Conservation (phyloP, 768 basidiomycete genomes). For the Boletus rubroflammeus region DNA sequence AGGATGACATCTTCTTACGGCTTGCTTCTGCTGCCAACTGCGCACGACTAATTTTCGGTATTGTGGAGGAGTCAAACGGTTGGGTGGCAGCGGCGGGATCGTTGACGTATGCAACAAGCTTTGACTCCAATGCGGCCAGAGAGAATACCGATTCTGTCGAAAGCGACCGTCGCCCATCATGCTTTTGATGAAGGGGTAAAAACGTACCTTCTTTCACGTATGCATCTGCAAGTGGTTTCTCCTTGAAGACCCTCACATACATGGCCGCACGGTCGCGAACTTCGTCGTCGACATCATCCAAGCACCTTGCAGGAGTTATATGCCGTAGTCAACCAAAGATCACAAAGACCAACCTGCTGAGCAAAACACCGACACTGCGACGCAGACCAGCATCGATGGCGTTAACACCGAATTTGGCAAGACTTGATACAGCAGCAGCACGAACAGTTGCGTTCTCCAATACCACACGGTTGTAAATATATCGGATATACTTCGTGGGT, state of each 20-base stretch:
- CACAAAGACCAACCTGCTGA: constrained; percentile 59
- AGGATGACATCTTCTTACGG: constrained; percentile 47
- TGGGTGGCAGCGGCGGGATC: constrained; percentile 66
- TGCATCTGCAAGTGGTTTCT: constrained; percentile 72
- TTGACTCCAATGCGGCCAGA: constrained; percentile 81
- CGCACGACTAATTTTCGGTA: constrained; percentile 92
- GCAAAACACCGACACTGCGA: constrained; percentile 82
- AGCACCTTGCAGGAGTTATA: constrained; percentile 52
- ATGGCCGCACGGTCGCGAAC: constrained; percentile 96
- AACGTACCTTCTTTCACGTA: constrained; percentile 88
- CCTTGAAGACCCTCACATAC: constrained; percentile 82
- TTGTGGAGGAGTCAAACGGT: constrained; percentile 78
- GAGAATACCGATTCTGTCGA: constrained; percentile 88
- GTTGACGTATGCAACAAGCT: constrained; percentile 91
- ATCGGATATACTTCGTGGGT: constrained; percentile 97
- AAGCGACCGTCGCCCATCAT: neutral
- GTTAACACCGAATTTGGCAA: constrained; percentile 96
- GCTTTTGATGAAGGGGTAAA: neutral
- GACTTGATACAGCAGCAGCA: constrained; percentile 89
- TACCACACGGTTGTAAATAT: constrained; percentile 99
- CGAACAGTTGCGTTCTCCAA: constrained; percentile 97
- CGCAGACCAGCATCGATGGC: constrained; percentile 73
- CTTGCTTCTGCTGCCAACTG: constrained; percentile 88
- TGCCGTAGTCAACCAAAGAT: neutral
- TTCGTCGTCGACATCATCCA: constrained; percentile 99